phyloP scores from a whole-genome alignment of 176 grass and related monocot genomes.

The Oryza brachyantha region DNA sequence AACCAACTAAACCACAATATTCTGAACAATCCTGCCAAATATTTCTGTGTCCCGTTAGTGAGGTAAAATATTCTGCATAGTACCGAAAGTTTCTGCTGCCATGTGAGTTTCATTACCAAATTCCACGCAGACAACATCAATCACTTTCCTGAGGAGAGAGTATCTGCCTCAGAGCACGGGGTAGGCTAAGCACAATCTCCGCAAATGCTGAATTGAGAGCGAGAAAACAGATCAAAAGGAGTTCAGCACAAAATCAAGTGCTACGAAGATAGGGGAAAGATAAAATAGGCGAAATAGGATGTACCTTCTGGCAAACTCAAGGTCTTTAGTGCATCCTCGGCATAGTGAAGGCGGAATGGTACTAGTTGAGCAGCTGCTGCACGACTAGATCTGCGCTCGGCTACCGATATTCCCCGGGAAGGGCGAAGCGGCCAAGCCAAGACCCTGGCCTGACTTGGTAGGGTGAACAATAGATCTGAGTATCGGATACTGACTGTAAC shows the following conservation, averaged over 20 bases:
- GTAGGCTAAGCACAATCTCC: slow-evolving; percentile 82
- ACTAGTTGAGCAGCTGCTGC: slow-evolving; percentile 31
- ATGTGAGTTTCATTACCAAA: neutral
- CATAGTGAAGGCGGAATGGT: slow-evolving; percentile 73
- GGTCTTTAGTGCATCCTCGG: slow-evolving; percentile 72
- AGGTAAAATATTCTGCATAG: neutral
- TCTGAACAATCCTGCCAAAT: neutral
- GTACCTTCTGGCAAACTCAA: slow-evolving; percentile 85
- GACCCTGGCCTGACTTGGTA: slow-evolving; percentile 81
- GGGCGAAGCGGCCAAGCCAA: slow-evolving; percentile 84
- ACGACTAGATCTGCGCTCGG: slow-evolving; percentile 37
- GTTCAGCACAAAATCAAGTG: neutral
- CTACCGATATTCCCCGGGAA: slow-evolving; percentile 47
- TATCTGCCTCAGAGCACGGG: slow-evolving; percentile 63
- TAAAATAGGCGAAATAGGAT: neutral
- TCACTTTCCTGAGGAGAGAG: slow-evolving; percentile 49
- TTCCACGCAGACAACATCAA: slow-evolving; percentile 16
- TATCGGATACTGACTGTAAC: slow-evolving; percentile 86
- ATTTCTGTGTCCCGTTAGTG: neutral
- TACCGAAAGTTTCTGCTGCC: neutral
- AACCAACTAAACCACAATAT: neutral
- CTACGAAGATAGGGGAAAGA: neutral
- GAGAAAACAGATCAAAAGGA: slow-evolving; percentile 12
- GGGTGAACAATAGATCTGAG: slow-evolving; percentile 59
- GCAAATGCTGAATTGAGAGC: slow-evolving; percentile 66